Evolutionary conservation across 2,329 filamentous ascomycete genomes (phyloP), one percentile per base, ranked within the genome.

Genomic region (Falciphora oryzae): DNA sequence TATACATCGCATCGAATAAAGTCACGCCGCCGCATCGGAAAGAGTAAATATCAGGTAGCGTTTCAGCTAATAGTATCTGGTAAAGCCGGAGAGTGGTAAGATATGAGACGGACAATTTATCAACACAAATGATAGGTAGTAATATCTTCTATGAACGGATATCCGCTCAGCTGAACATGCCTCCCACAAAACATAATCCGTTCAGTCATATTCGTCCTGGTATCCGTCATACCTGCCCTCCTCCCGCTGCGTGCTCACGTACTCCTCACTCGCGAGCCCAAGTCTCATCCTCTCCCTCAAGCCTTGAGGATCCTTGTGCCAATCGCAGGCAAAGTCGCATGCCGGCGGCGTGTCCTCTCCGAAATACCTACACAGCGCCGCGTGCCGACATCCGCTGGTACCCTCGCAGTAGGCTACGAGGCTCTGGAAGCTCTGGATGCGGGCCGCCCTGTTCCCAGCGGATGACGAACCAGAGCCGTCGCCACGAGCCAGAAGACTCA

Each of bases 331-430:
- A 77, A 84, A 90, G 69, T 92, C 86, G 70, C 90, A 93, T 27
- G 79, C 78, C 2, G 86, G 84, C 16, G 77, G 74, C 58, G 59
- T 25, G 18, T 77, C 72, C 73, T 94, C 91, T 2, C 89, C 90
- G 77, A 95, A 96, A 72, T 95, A 94, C 62, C 83, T 82, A 68
- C 86, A 88, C 64, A 96, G 92, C 29, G 88, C 75, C 61, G 84
- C 82, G 72, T 98, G 94, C 61, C 93, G 84, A 72, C 94, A 98
- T 14, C 79, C 78, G 14, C 79, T 81, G 0, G 87, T 90, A 65
- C 85, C 85, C 75, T 98, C 94, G 74, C 93, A 97, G 73, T 96
- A 97, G 13, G 85, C 78, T 2, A 93, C 85, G 22, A 98, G 80
- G 32, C 87, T 83, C 65, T 86, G 80, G 29, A 92, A 80, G 68